Conservation (phyloP, 2,329 filamentous ascomycete species). For the Trichoderma sp. region DNA sequence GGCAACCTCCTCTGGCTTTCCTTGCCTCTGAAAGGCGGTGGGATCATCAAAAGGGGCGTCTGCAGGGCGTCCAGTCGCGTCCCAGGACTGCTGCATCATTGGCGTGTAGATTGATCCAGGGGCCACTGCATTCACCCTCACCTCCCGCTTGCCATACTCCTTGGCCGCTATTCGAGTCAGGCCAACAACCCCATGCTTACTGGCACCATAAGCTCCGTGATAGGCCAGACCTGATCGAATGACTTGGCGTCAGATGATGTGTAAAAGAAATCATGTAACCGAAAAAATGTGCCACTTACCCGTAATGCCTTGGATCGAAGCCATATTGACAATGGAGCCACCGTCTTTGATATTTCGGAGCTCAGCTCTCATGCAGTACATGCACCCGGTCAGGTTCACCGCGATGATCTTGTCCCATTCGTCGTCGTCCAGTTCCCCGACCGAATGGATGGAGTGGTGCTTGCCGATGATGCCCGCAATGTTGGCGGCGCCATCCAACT, state of each 20-base stretch:
- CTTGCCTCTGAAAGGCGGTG: slow-evolving; percentile 42
- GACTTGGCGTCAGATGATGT: not conserved
- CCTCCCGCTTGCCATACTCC: slow-evolving; percentile 42
- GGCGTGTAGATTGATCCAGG: slow-evolving; percentile 51
- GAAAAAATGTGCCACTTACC: slow-evolving; percentile 32
- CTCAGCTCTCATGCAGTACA: slow-evolving; percentile 49
- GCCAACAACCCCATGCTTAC: slow-evolving; percentile 39
- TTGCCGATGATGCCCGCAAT: slow-evolving; percentile 52
- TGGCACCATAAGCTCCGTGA: slow-evolving; percentile 39
- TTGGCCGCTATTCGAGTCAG: slow-evolving; percentile 38
- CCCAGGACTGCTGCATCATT: slow-evolving; percentile 45
- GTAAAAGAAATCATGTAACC: not conserved
- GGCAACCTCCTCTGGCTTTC: slow-evolving; percentile 40
- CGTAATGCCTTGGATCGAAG: slow-evolving; percentile 46
- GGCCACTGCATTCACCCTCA: slow-evolving; percentile 47
- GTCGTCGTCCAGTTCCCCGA: slow-evolving; percentile 45
- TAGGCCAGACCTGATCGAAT: slow-evolving; percentile 23
- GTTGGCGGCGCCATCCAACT: slow-evolving; percentile 54
- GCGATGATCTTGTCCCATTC: slow-evolving; percentile 49
- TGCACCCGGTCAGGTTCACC: slow-evolving; percentile 50
- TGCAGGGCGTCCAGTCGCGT: slow-evolving; percentile 32
- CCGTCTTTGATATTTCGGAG: slow-evolving; percentile 39
- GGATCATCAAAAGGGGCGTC: slow-evolving; percentile 43
- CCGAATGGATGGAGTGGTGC: slow-evolving; percentile 38
- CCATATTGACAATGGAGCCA: slow-evolving; percentile 58